These are phyloP conservation scores for Boletus pseudopeckii DNA, from an alignment of 768 basidiomycete genomes.

Conservation along the genomic window DNA sequence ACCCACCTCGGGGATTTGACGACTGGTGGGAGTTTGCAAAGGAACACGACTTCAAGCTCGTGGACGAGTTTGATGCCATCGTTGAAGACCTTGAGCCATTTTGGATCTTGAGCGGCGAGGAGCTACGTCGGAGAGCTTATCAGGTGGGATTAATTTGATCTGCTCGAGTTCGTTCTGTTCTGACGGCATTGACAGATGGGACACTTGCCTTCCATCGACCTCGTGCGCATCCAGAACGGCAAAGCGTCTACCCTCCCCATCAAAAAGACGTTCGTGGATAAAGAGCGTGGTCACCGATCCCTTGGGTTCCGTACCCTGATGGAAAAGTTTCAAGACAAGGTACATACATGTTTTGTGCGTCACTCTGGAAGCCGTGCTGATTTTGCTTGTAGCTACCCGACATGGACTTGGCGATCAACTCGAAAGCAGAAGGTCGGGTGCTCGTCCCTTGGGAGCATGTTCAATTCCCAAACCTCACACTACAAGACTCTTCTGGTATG, in stretches of 20 bases:
- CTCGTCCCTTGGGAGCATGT: conserved; percentile 90
- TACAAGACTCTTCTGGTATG: conserved; percentile 34
- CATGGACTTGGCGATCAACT: conserved; percentile 93
- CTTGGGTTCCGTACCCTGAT: conserved; percentile 76
- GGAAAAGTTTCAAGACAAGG: conserved; percentile 61
- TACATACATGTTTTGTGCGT: conserved; percentile 30
- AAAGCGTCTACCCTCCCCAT: conserved; percentile 56
- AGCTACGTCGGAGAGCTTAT: conserved; percentile 60
- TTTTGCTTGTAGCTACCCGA: conserved; percentile 64
- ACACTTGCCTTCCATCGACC: conserved; percentile 75
- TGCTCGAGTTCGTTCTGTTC: not conserved
- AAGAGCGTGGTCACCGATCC: conserved; percentile 74
- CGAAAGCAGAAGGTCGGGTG: conserved; percentile 90
- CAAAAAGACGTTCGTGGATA: conserved; percentile 51
- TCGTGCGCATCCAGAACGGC: conserved; percentile 77
- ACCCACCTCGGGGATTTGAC: conserved; percentile 90
- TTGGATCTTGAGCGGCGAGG: conserved; percentile 68
- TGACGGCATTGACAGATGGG: conserved; percentile 51
- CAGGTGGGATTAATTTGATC: conserved; percentile 40
- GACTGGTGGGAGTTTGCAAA: conserved; percentile 82
- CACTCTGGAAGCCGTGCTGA: not conserved
- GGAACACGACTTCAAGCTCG: conserved; percentile 68
- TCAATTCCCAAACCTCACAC: conserved; percentile 67
- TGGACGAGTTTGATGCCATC: conserved; percentile 90
- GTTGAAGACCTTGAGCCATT: conserved; percentile 80